Percentiles rank a stretch among this genome's conserved stretches.
These are phyloP conservation scores for Ganoderma lingzhi DNA, from an alignment of 1,284 basidiomycete genomes.

Conservation along the genomic window DNA sequence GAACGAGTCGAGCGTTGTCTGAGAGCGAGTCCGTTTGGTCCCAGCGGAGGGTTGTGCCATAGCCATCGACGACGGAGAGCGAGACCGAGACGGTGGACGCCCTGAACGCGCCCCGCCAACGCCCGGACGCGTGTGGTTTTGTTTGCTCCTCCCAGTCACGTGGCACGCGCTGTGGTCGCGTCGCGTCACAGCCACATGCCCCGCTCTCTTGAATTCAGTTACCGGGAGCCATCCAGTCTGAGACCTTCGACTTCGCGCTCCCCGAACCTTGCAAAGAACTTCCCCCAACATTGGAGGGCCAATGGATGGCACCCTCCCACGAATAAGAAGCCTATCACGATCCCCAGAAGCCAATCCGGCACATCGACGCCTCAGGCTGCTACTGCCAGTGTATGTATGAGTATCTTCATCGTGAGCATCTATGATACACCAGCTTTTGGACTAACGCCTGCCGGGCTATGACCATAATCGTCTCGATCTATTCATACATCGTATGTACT, in stretches of 20 bases:
- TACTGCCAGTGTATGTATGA: too few relatives aligned
- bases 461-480: not conserved
- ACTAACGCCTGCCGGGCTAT: not conserved
- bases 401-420: too few relatives aligned
- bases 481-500: not conserved
- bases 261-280: too few relatives aligned
- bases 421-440: too few relatives aligned
- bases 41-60: not conserved
- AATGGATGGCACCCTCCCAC: too few relatives aligned
- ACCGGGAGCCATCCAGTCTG: too few relatives aligned
- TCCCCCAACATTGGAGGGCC: too few relatives aligned
- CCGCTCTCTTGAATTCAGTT: too few relatives aligned
- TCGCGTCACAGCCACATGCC: conserved; percentile 1
- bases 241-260: not conserved
- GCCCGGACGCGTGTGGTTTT: conserved; percentile 15
- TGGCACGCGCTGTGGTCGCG: conserved; percentile 9
- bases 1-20: conserved; percentile 28
- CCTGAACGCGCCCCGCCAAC: not conserved
- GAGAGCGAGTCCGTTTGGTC: conserved; percentile 29
- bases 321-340: too few relatives aligned
- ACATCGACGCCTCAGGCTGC: too few relatives aligned
- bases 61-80: conserved; percentile 15
- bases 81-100: not conserved
- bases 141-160: conserved; percentile 8
- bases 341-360: too few relatives aligned